Percentiles rank a stretch among this genome's conserved stretches.
Evolutionary conservation across 768 basidiomycete genomes (phyloP).

Genomic region (Collybiopsis luxurians): DNA sequence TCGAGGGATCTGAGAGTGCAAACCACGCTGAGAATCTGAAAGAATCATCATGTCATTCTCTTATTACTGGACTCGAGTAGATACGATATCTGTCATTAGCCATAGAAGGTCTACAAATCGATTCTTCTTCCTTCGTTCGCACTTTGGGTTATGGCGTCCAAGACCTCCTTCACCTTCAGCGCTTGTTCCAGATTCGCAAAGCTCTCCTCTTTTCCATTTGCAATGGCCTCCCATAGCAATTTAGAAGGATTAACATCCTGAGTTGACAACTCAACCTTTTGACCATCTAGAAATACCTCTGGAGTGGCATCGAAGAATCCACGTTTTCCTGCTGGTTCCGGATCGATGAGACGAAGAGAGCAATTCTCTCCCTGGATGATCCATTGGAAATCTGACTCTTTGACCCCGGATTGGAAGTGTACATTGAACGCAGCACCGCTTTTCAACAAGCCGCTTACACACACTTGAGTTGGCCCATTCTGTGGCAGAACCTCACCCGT

Average conservation of each 20-base stretch:
- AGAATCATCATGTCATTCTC: too few relatives aligned
- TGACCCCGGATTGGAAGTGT: constrained; percentile 11
- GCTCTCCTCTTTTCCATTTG: constrained; percentile 16
- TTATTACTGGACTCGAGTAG: too few relatives aligned
- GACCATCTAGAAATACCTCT: constrained; percentile 28
- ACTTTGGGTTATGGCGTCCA: constrained; percentile 23
- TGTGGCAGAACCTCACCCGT: constrained; percentile 21
- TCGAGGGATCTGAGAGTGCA: too few relatives aligned
- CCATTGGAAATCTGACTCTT: constrained; percentile 26
- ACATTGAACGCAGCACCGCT: constrained; percentile 27
- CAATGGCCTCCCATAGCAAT: constrained; percentile 21
- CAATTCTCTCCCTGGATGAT: constrained; percentile 21
- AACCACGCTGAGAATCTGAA: too few relatives aligned
- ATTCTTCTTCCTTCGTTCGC: constrained; percentile 16
- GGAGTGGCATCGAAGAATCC: constrained; percentile 23
- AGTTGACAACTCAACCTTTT: constrained; percentile 17
- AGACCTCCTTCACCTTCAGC: constrained; percentile 17
- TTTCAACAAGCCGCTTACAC: constrained; percentile 25
- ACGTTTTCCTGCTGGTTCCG: neutral
- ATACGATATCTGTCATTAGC: too few relatives aligned
- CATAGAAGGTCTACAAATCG: neutral
- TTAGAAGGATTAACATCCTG: constrained; percentile 5
- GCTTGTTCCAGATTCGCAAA: constrained; percentile 29
- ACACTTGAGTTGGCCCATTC: constrained; percentile 23
- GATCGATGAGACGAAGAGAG: constrained; percentile 13